These are phyloP conservation scores for Aaosphaeria arxii DNA, from an alignment of 2,329 filamentous ascomycete species.

Conservation along the genomic window DNA sequence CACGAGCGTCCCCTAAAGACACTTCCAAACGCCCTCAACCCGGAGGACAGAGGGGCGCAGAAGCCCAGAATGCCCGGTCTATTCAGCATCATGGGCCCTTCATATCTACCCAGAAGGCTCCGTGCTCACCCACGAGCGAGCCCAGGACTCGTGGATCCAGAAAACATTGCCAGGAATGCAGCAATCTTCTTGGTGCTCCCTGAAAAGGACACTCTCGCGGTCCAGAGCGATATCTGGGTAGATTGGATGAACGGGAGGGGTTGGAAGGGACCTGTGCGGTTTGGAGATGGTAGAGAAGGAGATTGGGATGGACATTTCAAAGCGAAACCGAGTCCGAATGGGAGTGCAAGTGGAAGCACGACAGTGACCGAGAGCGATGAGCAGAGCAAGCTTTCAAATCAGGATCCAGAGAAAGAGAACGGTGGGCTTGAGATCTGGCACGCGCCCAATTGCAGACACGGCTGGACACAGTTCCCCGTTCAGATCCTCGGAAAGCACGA, in stretches of 20 bases:
- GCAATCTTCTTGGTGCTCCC: conserved; percentile 42
- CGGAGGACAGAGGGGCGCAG: conserved; percentile 24
- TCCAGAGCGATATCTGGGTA: conserved; percentile 44
- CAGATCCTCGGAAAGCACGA: conserved; percentile 37
- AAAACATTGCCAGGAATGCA: conserved; percentile 36
- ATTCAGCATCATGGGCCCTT: conserved; percentile 40
- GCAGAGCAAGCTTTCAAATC: background rate
- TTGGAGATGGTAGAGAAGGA: conserved; percentile 29
- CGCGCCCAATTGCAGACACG: conserved; percentile 34
- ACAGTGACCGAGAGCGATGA: conserved; percentile 16
- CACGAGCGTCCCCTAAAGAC: conserved; percentile 38
- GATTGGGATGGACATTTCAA: conserved; percentile 28
- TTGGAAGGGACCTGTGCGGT: conserved; percentile 32
- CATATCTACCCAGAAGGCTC: conserved; percentile 39
- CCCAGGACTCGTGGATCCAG: conserved; percentile 35
- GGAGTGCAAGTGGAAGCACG: conserved; percentile 1
- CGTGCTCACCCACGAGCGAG: conserved; percentile 39
- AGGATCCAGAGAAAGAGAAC: conserved; percentile 7
- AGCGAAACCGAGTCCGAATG: background rate
- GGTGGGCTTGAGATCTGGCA: conserved; percentile 39
- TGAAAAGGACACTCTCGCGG: conserved; percentile 40
- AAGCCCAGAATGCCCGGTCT: conserved; percentile 32
- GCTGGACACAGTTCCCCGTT: conserved; percentile 45
- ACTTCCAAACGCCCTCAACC: conserved; percentile 33
- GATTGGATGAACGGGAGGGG: conserved; percentile 34